These are phyloP conservation scores for Crucihimalaya himalaica DNA, from an alignment of 345 rosid species.

Conservation along the genomic window DNA sequence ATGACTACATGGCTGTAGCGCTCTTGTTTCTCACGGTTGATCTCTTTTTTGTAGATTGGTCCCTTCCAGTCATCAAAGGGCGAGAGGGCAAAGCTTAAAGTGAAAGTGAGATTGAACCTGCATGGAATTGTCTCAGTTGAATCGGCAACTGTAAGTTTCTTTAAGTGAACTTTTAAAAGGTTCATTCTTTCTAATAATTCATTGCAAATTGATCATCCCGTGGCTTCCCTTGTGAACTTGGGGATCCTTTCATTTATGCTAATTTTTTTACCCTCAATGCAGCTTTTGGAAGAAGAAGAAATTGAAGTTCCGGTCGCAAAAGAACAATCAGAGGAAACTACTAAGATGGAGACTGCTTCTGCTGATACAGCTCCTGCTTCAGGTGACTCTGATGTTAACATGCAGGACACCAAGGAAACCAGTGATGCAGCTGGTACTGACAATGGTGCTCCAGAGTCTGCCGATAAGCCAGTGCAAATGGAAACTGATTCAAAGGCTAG, in stretches of 20 bases:
- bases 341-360: constrained; percentile 70
- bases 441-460: constrained; percentile 74
- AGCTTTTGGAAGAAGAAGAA: constrained; percentile 98
- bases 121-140: constrained; percentile 87
- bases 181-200: not conserved
- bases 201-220: not conserved
- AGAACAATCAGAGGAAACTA: constrained; percentile 54
- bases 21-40: constrained; percentile 31
- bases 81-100: constrained; percentile 85
- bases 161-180: not conserved
- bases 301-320: constrained; percentile 74
- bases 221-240: not conserved
- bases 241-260: not conserved
- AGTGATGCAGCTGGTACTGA: constrained; percentile 57
- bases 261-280: constrained; percentile 2
- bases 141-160: constrained; percentile 73
- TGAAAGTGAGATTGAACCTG: constrained; percentile 78
- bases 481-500: constrained; percentile 79
- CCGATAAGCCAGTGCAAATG: constrained; percentile 77
- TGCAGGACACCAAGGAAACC: constrained; percentile 77
- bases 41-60: constrained; percentile 61
- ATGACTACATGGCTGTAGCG: constrained; percentile 4
- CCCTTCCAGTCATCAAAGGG: constrained; percentile 78
- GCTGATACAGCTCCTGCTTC: constrained; percentile 49
- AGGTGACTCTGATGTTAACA: constrained; percentile 66